Percentiles rank a stretch among this genome's conserved stretches.
Conservation (phyloP, 75 land plant genomes). For the Sequoiadendron giganteum region DNA sequence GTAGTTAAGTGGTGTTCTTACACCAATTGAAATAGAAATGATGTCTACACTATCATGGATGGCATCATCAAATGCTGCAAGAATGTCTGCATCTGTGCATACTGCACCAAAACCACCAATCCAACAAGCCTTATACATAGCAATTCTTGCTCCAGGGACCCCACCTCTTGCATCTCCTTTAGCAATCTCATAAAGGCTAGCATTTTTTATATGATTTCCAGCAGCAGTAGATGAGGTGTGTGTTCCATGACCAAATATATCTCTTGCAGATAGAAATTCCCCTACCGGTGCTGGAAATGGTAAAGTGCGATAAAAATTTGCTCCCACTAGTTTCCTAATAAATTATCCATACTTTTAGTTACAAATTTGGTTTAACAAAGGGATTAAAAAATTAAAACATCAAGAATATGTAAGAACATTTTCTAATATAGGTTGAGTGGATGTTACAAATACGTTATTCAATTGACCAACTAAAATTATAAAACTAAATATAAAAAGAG, state of each 20-base stretch:
- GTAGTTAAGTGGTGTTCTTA: constrained; percentile 34
- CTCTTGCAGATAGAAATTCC: neutral
- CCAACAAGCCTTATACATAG: constrained; percentile 91
- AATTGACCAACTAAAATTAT: no score
- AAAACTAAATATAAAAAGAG: no score
- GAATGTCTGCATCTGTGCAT: constrained; percentile 48
- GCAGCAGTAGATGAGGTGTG: no score
- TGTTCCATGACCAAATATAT: constrained; percentile 14
- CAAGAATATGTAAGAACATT: no score
- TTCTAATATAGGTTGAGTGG: no score
- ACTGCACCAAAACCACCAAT: constrained; percentile 36
- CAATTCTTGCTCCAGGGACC: constrained; percentile 76
- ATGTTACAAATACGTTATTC: no score
- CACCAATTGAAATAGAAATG: constrained; percentile 63
- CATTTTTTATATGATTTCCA: no score
- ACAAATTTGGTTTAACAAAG: neutral
- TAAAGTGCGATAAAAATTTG: constrained; percentile 1
- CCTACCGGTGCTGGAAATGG: neutral
- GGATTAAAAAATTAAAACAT: no score
- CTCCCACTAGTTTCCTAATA: constrained; percentile 29
- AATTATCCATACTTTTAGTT: neutral
- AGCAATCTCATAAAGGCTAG: neutral
- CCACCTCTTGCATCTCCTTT: constrained; percentile 63
- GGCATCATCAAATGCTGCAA: no score
- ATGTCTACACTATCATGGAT: constrained; percentile 60